Percentiles rank a stretch among this genome's conserved stretches.
Evolutionary conservation across 1,139 yeast genomes (phyloP).

Genomic region (Yamadazyma oceani): DNA sequence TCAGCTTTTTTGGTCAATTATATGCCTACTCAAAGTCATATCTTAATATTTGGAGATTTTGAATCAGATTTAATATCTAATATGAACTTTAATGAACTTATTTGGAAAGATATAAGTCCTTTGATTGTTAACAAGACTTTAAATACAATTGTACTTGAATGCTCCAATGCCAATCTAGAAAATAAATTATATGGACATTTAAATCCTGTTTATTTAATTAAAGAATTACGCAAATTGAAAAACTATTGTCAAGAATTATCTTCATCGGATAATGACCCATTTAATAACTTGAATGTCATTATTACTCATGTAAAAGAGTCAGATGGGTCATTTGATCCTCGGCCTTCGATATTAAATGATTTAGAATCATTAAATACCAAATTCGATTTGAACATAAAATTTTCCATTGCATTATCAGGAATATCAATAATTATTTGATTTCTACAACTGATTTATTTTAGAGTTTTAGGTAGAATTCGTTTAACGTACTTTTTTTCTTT

Average conservation of each 20-base stretch:
- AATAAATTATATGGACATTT: constrained; percentile 71
- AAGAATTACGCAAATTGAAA: constrained; percentile 44
- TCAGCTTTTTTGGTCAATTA: constrained; percentile 56
- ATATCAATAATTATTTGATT: constrained; percentile 22
- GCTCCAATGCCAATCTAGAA: constrained; percentile 56
- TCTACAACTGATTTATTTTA: neutral
- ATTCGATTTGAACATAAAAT: constrained; percentile 38
- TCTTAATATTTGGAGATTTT: constrained; percentile 77
- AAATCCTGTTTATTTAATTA: constrained; percentile 61
- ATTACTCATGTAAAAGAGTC: constrained; percentile 75
- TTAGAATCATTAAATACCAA: constrained; percentile 40
- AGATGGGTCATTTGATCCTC: constrained; percentile 46
- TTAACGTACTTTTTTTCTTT: neutral
- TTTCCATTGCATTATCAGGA: constrained; percentile 59
- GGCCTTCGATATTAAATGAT: constrained; percentile 47
- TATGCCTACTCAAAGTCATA: constrained; percentile 24
- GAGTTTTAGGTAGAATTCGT: neutral
- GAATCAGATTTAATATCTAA: constrained; percentile 62
- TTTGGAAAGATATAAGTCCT: constrained; percentile 62
- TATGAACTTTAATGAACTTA: constrained; percentile 38
- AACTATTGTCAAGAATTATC: constrained; percentile 22
- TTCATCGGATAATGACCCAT: constrained; percentile 4
- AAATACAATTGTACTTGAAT: constrained; percentile 67
- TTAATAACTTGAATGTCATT: constrained; percentile 46
- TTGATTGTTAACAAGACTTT: constrained; percentile 37